These are phyloP conservation scores for Paraphoma sp. DNA, from an alignment of 2,329 filamentous ascomycete genomes.

Conservation along the genomic window DNA sequence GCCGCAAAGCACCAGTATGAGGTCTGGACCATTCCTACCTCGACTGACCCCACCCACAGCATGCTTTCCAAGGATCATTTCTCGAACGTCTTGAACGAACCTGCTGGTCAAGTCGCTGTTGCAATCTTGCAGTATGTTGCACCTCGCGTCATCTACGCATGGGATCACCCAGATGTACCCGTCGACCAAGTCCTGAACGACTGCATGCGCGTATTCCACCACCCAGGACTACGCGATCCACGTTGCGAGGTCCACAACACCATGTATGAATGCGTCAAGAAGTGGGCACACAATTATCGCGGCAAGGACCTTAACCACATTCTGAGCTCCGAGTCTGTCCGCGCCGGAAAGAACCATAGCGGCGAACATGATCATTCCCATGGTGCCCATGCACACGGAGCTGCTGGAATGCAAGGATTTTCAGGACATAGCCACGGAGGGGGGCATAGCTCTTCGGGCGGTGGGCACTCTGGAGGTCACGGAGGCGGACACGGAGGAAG, in stretches of 20 bases:
- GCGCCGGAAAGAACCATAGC: conserved; percentile 78
- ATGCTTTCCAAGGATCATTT: conserved; percentile 61
- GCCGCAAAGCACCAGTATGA: conserved; percentile 59
- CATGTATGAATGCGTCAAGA: conserved; percentile 87
- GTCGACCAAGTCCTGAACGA: conserved; percentile 86
- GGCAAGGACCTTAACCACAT: conserved; percentile 72
- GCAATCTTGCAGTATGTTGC: conserved; percentile 82
- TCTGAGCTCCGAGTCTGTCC: conserved; percentile 85
- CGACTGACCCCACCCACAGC: conserved; percentile 59
- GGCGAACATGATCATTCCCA: conserved; percentile 42
- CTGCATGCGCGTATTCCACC: conserved; percentile 84
- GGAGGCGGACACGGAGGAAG: not conserved
- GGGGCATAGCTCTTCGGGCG: conserved; percentile 15
- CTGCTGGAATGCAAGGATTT: conserved; percentile 34
- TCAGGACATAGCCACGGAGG: conserved; percentile 14
- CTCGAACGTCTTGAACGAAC: conserved; percentile 57
- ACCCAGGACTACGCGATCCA: conserved; percentile 81
- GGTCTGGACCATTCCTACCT: conserved; percentile 56
- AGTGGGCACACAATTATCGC: conserved; percentile 77
- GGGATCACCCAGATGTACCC: conserved; percentile 84
- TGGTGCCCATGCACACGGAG: conserved; percentile 36
- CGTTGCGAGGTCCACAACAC: conserved; percentile 78
- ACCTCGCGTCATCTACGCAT: conserved; percentile 87
- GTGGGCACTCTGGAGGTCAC: conserved; percentile 3
- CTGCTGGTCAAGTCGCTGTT: conserved; percentile 56